These are phyloP conservation scores for Erythrobasidium yunnanense DNA, from an alignment of 768 basidiomycete genomes.

Conservation along the genomic window DNA sequence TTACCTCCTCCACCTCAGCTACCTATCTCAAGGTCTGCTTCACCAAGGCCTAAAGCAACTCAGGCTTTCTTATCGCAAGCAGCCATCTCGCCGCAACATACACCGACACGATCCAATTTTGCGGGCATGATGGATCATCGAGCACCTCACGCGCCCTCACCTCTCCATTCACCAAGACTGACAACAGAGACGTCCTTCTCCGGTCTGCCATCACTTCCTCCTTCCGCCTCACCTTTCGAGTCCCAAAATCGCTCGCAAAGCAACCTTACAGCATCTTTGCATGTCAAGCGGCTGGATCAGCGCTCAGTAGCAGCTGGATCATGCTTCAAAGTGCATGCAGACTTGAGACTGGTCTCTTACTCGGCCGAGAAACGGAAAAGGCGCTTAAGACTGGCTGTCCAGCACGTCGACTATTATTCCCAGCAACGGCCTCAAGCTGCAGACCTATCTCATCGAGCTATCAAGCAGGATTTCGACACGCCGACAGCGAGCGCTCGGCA, in stretches of 20 bases:
- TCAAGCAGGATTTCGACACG: neutral
- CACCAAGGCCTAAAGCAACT: neutral
- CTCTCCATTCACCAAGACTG: neutral
- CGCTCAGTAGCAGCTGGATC: neutral
- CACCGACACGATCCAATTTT: neutral
- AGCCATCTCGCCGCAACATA: neutral
- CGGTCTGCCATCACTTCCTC: too few relatives aligned
- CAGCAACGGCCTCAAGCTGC: neutral
- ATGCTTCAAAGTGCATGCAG: neutral
- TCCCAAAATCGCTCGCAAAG: too few relatives aligned
- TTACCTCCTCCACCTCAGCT: neutral
- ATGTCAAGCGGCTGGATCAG: neutral
- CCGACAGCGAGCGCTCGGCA: conserved; percentile 8
- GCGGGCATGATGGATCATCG: too few relatives aligned
- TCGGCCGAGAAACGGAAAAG: neutral
- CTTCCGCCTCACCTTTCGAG: too few relatives aligned
- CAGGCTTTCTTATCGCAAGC: neutral
- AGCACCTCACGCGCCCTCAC: neutral
- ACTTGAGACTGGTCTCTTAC: neutral
- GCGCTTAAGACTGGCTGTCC: neutral
- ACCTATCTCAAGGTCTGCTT: neutral
- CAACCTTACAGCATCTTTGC: neutral
- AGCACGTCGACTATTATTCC: neutral
- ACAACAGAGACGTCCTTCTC: neutral
- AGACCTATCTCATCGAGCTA: neutral